phyloP scores from a whole-genome alignment of 2,329 filamentous ascomycete species.

The Fusarium multiceps region DNA sequence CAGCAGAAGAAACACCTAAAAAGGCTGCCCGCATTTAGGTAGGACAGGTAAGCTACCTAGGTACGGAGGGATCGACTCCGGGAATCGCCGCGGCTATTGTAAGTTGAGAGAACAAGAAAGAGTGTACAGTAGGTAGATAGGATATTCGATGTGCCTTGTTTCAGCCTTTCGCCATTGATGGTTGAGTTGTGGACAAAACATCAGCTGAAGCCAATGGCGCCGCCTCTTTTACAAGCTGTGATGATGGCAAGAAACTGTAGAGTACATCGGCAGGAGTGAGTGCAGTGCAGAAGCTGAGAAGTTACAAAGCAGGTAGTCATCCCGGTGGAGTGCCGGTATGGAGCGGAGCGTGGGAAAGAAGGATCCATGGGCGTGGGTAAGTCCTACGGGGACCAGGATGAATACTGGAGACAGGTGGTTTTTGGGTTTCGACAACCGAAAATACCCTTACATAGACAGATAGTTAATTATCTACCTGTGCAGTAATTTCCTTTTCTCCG shows the following conservation, averaged over 20 bases:
- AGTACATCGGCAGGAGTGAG: not conserved
- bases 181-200: not conserved
- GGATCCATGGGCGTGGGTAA: conserved; percentile 1
- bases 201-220: not conserved
- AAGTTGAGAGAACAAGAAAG: not conserved
- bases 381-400: not conserved
- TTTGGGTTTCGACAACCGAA: not conserved
- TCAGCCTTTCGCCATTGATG: conserved; percentile 8
- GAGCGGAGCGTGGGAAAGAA: not conserved
- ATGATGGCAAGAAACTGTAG: not conserved
- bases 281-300: not conserved
- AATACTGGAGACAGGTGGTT: not conserved
- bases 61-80: conserved; percentile 21
- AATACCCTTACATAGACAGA: not conserved
- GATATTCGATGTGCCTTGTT: conserved; percentile 5
- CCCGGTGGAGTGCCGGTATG: not conserved
- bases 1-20: conserved; percentile 11
- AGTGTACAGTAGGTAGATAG: conserved; percentile 15
- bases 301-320: not conserved
- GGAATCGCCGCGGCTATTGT: conserved; percentile 25
- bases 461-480: not conserved
- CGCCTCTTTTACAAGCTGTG: not conserved
- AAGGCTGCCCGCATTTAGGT: conserved; percentile 25
- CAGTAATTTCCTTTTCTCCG: not conserved
- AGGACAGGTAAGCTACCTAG: not conserved